Base-by-base conservation (phyloP, 2,329 filamentous ascomycete species). In the Hypoxylon sp. region DNA sequence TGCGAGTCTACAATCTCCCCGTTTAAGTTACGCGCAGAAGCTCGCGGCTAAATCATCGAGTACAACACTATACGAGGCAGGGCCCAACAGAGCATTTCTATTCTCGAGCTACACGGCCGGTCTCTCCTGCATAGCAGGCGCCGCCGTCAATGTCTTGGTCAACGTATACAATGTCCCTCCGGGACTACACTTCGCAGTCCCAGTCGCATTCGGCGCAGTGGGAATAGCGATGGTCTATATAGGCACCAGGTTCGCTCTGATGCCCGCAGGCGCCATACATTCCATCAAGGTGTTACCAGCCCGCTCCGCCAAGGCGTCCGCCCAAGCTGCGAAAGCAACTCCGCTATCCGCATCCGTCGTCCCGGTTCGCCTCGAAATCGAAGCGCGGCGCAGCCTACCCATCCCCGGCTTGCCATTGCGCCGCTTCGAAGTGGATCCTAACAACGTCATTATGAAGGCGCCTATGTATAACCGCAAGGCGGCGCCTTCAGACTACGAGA, bases 71-170 rank as follows among this genome's bases (percentile, higher is more conserved):
- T 93, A 92, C 81, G 84, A 90, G 74, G 86, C 87, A 1, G 88
- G 88, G 13, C 88, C 89, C 0, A 90, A 92, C 74, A 86, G 86
- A 63, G 84, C 85, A 79, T 91, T 90, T 78, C 84, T 91, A 69
- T 76, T 87, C 71, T 86, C 87, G 50, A 88, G 87, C 75, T 90
- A 90, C 78, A 78, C 81, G 13, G 85, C 87, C 26, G 86, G 86
- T 1, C 67, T 83, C 22, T 86, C 87, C 74, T 88, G 85, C 77
- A 82, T 88, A 63, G 72, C 78, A 39, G 88, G 85, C 74, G 83
- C 85, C 1, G 79, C 81, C 51, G 81, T 84, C 73, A 86, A 87
- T 76, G 84, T 84, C 71, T 85, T 83, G 74, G 77, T 80, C 59
- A 82, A 85, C 46, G 84, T 86, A 69, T 77, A 83, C 47, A 77